Conservation (phyloP, 139 green algal species). For the Klebsormidium nitens region DNA sequence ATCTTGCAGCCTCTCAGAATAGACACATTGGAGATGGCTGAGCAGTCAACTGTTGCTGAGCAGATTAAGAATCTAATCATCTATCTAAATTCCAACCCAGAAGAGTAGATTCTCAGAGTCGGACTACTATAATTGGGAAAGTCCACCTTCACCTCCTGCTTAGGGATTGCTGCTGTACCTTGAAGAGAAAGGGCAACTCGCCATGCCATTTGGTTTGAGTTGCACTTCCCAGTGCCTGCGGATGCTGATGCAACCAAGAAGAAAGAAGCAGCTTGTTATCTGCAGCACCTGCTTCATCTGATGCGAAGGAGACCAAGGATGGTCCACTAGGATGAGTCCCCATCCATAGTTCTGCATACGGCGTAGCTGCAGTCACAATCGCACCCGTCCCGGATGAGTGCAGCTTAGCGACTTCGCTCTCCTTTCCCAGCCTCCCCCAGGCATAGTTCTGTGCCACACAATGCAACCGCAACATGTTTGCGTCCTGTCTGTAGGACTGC, state of each 20-base stretch:
- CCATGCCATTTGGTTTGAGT: constrained; percentile 58
- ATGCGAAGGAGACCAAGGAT: constrained; percentile 48
- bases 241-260: constrained; percentile 12
- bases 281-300: constrained; percentile 14
- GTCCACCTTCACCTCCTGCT: too few species aligned
- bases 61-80: not conserved
- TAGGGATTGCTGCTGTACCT: constrained; percentile 53
- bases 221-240: constrained; percentile 54
- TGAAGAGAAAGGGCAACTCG: constrained; percentile 91
- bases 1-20: not conserved
- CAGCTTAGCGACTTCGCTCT: constrained; percentile 72
- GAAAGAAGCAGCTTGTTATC: not conserved
- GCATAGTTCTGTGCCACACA: constrained; percentile 84
- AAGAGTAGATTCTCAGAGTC: not conserved
- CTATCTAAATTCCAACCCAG: not conserved
- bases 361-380: constrained; percentile 58
- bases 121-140: not conserved
- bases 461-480: constrained; percentile 57
- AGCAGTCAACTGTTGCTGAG: not conserved
- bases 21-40: not conserved
- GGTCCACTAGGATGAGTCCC: constrained; percentile 88
- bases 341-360: constrained; percentile 96
- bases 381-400: constrained; percentile 48
- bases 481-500: too few species aligned
- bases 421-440: constrained; percentile 60